Evolutionary conservation across 2,329 filamentous ascomycete species (phyloP), one percentile per base, ranked within the genome.

Genomic region (Aspergillus melleus): DNA sequence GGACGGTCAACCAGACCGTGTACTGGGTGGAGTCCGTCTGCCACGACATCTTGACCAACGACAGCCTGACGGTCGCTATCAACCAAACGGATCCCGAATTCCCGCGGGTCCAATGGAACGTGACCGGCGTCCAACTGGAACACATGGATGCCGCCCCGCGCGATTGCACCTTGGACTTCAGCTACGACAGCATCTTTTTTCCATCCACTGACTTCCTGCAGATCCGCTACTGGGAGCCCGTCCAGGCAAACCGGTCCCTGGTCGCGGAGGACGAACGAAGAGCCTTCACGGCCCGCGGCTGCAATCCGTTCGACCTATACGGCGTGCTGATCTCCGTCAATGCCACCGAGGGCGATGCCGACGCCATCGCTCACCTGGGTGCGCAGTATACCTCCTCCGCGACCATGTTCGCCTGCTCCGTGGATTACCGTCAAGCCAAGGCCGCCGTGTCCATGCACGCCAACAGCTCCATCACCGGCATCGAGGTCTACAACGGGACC

Each of bases 221-320:
- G 52, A 61, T 73, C n/a, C 68, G 72, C 9, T 74, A 74, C 52
- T 75, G 72, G 72, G 72, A 75, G 52, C 72, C 72, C 1, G 67
- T 66, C 5, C 67, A 68, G 55, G 50, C 60, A 26, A 54, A 59
- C 10, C 55, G 55, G 2, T 55, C 63, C 11, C 58, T 51, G 39
- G 53, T 52, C 20, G 61, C 53, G 36, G 56, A 22, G 54, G 57
- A 55, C 32, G 63, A 12, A 22, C 64, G 47, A 3, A 66, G 65
- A 26, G 66, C 69, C 1, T 74, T 74, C 32, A 65, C 57, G 0
- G 54, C 68, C 1, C 62, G 59, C 20, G 67, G 69, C 12, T 74
- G 72, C 58, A 60, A 69, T 29, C 71, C 65, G 0, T 71, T 69
- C 58, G 72, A 74, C 59, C 39, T 75, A 4, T 74, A 73, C 56